Base-by-base conservation (phyloP, 129 eudicot genomes). In the Kitagawia praeruptora region DNA sequence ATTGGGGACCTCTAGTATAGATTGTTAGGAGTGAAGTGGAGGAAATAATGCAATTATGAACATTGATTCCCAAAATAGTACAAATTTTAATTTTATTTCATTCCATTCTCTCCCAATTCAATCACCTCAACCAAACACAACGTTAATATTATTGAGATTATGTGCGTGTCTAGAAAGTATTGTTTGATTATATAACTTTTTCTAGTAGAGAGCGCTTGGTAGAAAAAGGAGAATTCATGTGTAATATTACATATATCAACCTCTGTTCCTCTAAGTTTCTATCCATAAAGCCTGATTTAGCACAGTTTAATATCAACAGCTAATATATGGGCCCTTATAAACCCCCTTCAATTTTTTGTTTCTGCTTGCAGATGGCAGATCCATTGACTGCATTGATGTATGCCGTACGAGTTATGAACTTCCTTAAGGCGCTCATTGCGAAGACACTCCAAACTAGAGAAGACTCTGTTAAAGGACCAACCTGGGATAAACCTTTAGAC, bases 331-430 rank as follows among this genome's bases (percentile, higher is more conserved):
- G 42, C 34, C 14, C 54, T 31, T 46, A 14, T 46, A 11, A 18
- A 9, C 51, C 53, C 51, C 23, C 1, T 47, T 7, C 18, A 37
- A 28, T 7, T 54, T 31, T 77, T 11, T 75, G 19, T 39, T 38
- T 25, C 19, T 25, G 25, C 25, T 77, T 88, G 74, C 86, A 93
- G 98, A 93, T 91, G 97, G 91, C 88, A 6, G 91, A 89, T 81
- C 94, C 94, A 63, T 79, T 89, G 80, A 93, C 90, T 21, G 98
- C 97, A 53, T 81, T 93, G 87, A 89, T 93, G 97, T 88, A 91
- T 75, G 98, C 97, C 0, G 97, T 93, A 40, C 96, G 86, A 91
- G 98, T 91, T 70, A 91, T 93, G 97, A 93, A 93, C 87, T 93
- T 93, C 85, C 93, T 93, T 34, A 89, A 91, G 87, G 87, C 96